Percentiles rank a stretch among this genome's conserved stretches.
phyloP scores from a whole-genome alignment of 345 rosid species.

The Lepidium sativum region DNA sequence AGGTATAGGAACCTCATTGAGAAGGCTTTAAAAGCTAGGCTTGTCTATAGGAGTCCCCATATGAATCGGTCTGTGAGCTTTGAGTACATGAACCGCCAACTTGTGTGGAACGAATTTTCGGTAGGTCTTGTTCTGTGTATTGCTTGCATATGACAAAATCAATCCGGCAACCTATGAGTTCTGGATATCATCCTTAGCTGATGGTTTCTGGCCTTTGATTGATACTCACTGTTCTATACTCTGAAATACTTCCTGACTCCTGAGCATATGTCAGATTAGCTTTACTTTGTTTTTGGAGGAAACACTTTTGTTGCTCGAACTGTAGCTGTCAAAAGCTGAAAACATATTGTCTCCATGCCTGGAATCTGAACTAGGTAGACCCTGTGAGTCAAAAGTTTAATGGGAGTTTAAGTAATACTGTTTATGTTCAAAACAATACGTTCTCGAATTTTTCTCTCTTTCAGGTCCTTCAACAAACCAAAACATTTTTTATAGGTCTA shows the following conservation, averaged over 20 bases:
- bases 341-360: not conserved
- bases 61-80: constrained; percentile 98
- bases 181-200: not conserved
- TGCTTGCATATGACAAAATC: not conserved
- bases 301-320: not conserved
- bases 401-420: not conserved
- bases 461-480: not conserved
- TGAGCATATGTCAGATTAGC: not conserved
- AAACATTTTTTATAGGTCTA: not conserved
- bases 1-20: constrained; percentile 93
- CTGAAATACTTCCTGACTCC: not conserved
- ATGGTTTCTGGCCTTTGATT: not conserved
- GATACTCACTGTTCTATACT: not conserved
- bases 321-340: not conserved
- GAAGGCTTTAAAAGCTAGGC: constrained; percentile 83
- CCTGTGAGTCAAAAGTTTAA: not conserved
- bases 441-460: not conserved
- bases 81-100: constrained; percentile 95
- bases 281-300: not conserved
- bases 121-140: constrained; percentile 36
- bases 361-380: constrained; percentile 1
- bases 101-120: constrained; percentile 99
- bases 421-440: not conserved
- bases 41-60: constrained; percentile 80
- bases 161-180: not conserved